Base-by-base conservation (phyloP, 2,329 filamentous ascomycete genomes). In the Nakataea oryzae region DNA sequence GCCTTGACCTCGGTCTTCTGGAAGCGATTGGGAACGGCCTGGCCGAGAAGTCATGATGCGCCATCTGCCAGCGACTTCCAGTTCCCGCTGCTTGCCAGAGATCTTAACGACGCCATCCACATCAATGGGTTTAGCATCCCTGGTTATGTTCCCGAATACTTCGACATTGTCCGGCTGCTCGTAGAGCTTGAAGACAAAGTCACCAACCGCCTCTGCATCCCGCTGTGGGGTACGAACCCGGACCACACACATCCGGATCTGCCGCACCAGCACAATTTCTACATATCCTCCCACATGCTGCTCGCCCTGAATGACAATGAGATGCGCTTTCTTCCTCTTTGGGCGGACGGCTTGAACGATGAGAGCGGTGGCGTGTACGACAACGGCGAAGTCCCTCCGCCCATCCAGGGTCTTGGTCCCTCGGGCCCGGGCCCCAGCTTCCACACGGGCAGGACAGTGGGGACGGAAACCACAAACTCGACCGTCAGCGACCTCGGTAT, bases 281-380 rank as follows among this genome's bases (percentile, higher is more conserved):
- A 11, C 1, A 54, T 60, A 3, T 78, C 75, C 0, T 71, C 73
- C 3, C 78, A 83, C 65, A 65, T 83, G 28, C 70, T 87, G 0
- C 75, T 86, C 0, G 78, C 76, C 6, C 75, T 89, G 1, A 72
- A 74, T 0, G 77, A 83, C 9, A 3, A 81, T 2, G 86, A 90
- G 72, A 79, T 83, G 65, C 81, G 81, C 62, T 89, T 80, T 65
- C 75, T 89, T 3, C 86, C 87, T 0, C 74, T 88, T 4, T 89
- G 85, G 85, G 86, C 85, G 0, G 86, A 82, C 4, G 86, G 76
- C 1, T 70, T 74, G 56, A 75, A 83, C 63, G 81, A 84, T 65
- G 77, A 77, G 21, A 80, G 78, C 5, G 79, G 80, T 27, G 79
- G 78, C 7, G 79, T 83, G 1, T 81, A 79, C 62, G 75, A 79